Evolutionary conservation across 768 basidiomycete genomes (phyloP), one percentile per base, ranked within the genome.

Genomic region (Gloeophyllum trabeum): DNA sequence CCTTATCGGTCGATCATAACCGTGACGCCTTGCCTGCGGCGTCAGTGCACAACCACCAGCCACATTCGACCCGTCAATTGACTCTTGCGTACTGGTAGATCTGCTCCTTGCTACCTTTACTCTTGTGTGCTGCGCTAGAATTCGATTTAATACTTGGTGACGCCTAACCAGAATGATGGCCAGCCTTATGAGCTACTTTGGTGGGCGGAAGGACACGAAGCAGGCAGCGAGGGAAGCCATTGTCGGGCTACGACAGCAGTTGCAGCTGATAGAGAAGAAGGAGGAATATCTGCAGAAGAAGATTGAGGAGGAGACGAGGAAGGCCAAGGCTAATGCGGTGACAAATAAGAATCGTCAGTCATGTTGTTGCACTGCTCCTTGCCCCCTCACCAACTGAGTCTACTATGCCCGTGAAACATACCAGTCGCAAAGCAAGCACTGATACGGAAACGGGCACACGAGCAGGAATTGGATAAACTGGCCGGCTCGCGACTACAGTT

Each of bases 191-290:
- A 83, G 79, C 59, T 94, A 85, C 69, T 91, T 99, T 60, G 83
- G 81, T 10, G 81, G 83, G 39, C 74, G 79, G 49, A 76, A 79
- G 51, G 85, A 93, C 56, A 73, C 88, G 19, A 88, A 86, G 62
- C 79, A 84, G 63, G 69, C 81, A 21, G 82, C 94, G 35, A 75
- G 90, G 48, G 89, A 96, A 58, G 89, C 96, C 38, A 99, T 99
- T 60, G 85, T 98, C 46, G 74, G 73, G 35, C 70, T 99, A 51
- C 79, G 94, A 55, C 84, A 94, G 64, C 92, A 98, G 60, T 74
- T 97, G 48, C 78, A 89, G 64, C 85, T 94, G 81, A 79, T 98
- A 51, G 92, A 97, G 76, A 99, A 97, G 89, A 97, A 94, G 71
- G 96, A 97, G 68, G 94, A 98, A 61, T 73, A 88, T 61, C 67